phyloP scores from a whole-genome alignment of 83 land plant species.

The Thuja plicata region DNA sequence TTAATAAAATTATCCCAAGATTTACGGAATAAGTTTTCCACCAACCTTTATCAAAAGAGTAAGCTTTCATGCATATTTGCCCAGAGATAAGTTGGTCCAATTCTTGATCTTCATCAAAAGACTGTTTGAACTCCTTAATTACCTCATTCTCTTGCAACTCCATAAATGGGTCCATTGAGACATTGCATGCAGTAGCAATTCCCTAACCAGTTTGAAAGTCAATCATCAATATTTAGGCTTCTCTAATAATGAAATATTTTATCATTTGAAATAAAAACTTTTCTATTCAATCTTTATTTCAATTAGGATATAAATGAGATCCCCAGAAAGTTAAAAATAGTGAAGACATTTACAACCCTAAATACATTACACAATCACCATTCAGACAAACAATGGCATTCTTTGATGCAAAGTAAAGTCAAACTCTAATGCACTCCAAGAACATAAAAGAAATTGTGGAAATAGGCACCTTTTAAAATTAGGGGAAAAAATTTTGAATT shows the following conservation, averaged over 20 bases:
- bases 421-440: not conserved
- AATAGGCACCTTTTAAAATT: not conserved
- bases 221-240: not conserved
- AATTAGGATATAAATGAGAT: not conserved
- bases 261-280: not conserved
- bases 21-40: not conserved
- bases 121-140: slow-evolving; percentile 32
- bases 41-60: slow-evolving; percentile 50
- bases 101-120: slow-evolving; percentile 55
- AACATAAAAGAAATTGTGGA: not conserved
- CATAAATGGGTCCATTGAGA: slow-evolving; percentile 23
- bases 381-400: not conserved
- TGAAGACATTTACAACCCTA: not conserved
- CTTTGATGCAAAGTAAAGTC: not conserved
- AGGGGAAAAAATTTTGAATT: not conserved
- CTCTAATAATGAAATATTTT: not conserved
- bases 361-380: not conserved
- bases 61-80: slow-evolving; percentile 60
- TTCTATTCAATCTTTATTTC: not conserved
- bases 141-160: slow-evolving; percentile 42
- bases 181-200: slow-evolving; percentile 58
- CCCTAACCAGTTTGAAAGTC: not conserved
- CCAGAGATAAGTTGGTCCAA: slow-evolving; percentile 68
- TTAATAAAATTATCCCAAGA: not conserved
- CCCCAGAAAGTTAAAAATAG: not conserved